phyloP scores from a whole-genome alignment of 2,329 filamentous ascomycete species.

The Fusarium dlaminii region DNA sequence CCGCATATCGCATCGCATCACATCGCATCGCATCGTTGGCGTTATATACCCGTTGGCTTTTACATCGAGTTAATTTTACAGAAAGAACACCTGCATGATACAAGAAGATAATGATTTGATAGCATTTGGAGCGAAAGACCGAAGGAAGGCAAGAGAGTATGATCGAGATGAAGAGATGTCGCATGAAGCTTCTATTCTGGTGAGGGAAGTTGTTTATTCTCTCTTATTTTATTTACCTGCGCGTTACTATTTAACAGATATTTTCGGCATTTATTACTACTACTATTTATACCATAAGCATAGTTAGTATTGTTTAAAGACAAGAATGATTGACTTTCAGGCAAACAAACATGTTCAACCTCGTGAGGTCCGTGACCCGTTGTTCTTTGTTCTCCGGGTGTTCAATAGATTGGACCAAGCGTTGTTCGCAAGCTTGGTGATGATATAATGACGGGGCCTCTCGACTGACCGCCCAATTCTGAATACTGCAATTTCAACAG shows the following conservation, averaged over 20 bases:
- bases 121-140: conserved; percentile 35
- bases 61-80: conserved; percentile 30
- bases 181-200: conserved; percentile 23
- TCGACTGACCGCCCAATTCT: background rate
- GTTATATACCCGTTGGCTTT: conserved; percentile 50
- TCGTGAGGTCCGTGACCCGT: conserved; percentile 7
- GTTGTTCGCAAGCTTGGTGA: background rate
- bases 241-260: conserved; percentile 17
- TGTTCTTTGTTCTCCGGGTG: conserved; percentile 29
- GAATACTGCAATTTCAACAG: background rate
- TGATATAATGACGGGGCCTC: background rate
- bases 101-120: conserved; percentile 42
- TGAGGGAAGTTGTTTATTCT: conserved; percentile 17
- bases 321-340: conserved; percentile 10
- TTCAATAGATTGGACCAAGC: background rate
- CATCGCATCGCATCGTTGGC: conserved; percentile 47
- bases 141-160: conserved; percentile 32
- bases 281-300: conserved; percentile 20
- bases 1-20: conserved; percentile 36
- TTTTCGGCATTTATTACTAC: conserved; percentile 17
- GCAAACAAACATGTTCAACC: background rate
- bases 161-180: conserved; percentile 38
- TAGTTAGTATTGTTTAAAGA: conserved; percentile 28
- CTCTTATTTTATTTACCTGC: background rate
- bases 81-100: conserved; percentile 26